These are phyloP conservation scores for Aquilaria malaccensis DNA, from an alignment of 345 rosid genomes.

Conservation along the genomic window DNA sequence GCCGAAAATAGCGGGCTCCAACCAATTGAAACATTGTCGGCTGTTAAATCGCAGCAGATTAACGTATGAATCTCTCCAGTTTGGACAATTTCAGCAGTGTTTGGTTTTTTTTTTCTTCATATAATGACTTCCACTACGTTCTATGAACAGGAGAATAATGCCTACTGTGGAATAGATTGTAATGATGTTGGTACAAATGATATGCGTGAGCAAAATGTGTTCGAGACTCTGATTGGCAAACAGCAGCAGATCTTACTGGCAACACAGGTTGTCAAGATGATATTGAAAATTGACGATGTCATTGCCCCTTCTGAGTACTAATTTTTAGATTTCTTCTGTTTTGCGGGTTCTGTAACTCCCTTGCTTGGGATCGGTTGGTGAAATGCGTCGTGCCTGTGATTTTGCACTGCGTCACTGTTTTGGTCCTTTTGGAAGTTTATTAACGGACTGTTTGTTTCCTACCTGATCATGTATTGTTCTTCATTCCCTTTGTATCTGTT, in stretches of 20 bases:
- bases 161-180: slow-evolving; percentile 50
- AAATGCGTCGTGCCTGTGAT: too few relatives aligned
- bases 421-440: too few relatives aligned
- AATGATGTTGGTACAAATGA: slow-evolving; percentile 59
- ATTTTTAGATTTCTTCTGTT: background rate
- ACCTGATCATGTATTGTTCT: too few relatives aligned
- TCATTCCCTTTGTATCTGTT: too few relatives aligned
- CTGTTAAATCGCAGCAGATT: slow-evolving; percentile 83
- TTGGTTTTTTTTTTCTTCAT: background rate
- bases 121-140: too few relatives aligned
- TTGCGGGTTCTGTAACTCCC: too few relatives aligned
- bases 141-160: slow-evolving; percentile 42
- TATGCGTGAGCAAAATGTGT: slow-evolving; percentile 54
- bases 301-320: slow-evolving; percentile 43
- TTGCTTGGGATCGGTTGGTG: too few relatives aligned
- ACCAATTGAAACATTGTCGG: slow-evolving; percentile 85
- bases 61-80: slow-evolving; percentile 34
- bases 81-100: background rate
- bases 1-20: slow-evolving; percentile 94
- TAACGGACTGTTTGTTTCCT: too few relatives aligned
- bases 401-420: too few relatives aligned
- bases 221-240: slow-evolving; percentile 62
- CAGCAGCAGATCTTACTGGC: slow-evolving; percentile 66
- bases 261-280: slow-evolving; percentile 67
- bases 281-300: slow-evolving; percentile 62